Evolutionary conservation across 2,329 filamentous ascomycete species (phyloP).

Genomic region (Talaromyces pinophilus): DNA sequence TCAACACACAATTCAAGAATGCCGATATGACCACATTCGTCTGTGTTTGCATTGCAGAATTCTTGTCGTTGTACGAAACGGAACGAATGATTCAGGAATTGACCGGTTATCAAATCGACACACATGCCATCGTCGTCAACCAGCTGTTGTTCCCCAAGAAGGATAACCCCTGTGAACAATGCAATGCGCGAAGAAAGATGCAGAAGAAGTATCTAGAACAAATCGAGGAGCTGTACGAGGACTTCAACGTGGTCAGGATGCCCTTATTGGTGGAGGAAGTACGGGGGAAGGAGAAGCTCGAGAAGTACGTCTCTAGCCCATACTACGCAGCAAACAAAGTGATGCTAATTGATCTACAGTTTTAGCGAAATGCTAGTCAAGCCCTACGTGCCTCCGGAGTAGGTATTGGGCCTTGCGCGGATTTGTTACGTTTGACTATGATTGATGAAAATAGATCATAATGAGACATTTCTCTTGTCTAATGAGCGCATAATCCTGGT

Average conservation of each 20-base stretch:
- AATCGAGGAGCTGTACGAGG: conserved; percentile 97
- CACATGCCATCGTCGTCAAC: conserved; percentile 96
- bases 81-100: conserved; percentile 99
- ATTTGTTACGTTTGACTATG: conserved; percentile 8
- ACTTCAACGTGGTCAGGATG: conserved; percentile 99
- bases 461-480: conserved; percentile 9
- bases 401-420: not conserved
- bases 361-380: conserved; percentile 54
- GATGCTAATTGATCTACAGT: conserved; percentile 32
- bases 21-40: conserved; percentile 94
- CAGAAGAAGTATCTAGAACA: conserved; percentile 99
- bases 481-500: not conserved
- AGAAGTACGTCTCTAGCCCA: conserved; percentile 60
- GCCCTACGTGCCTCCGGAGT: conserved; percentile 49
- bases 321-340: not conserved
- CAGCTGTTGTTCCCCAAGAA: conserved; percentile 91
- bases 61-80: conserved; percentile 94
- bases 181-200: conserved; percentile 93
- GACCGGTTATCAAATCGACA: conserved; percentile 89
- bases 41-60: conserved; percentile 97
- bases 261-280: conserved; percentile 94
- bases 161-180: conserved; percentile 87
- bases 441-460: conserved; percentile 24
- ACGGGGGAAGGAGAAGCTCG: conserved; percentile 87
- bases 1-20: conserved; percentile 98